Base-by-base conservation (phyloP, 192 early-diverging fungal genomes). In the Spinellus fusiger region DNA sequence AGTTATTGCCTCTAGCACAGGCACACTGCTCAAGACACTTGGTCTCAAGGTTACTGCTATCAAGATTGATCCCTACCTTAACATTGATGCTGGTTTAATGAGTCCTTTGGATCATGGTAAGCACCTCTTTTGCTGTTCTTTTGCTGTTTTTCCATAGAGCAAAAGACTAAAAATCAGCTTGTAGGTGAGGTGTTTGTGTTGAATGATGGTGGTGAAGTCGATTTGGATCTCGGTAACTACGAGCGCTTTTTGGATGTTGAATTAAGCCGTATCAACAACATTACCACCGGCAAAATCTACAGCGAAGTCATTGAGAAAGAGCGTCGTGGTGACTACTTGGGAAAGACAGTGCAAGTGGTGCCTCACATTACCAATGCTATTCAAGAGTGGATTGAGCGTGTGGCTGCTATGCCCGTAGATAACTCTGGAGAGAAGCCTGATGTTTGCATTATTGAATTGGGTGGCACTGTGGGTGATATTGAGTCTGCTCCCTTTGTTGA, bases 1-100 rank as follows among this genome's bases (percentile, higher is more conserved):
- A 47, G 92, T 99, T 51, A 98, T 99, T 77, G 96, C 96, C 28
- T 98, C 95, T 49, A 95, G 92, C 29, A 95, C 94, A 5, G 96
- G 96, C 53, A 83, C 96, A 40, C 77, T 99, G 46, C 84, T 99
- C 61, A 93, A 96, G 77, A 91, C 93, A 2, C 77, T 89, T 38
- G 96, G 94, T 22, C 82, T 98, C 57, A 80, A 79, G 35, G 96
- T 99, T 28, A 97, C 95, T 52, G 89, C 95, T 58, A 98, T 99
- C 83, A 99, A 99, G 74, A 99, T 99, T 71, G 96, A 99, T 69
- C 96, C 96, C 28, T 99, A 99, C 78, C 82, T 99, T 54, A 99
- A 98, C 84, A 96, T 99, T 66, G 96, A 99, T 70, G 96, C 96
- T 56, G 96, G 96, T 66, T 92, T 93, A 22, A 82, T 99, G 81